Evolutionary conservation across 2,329 filamentous ascomycete genomes (phyloP).

Genomic region (Aspergillus brunneoviolaceus): DNA sequence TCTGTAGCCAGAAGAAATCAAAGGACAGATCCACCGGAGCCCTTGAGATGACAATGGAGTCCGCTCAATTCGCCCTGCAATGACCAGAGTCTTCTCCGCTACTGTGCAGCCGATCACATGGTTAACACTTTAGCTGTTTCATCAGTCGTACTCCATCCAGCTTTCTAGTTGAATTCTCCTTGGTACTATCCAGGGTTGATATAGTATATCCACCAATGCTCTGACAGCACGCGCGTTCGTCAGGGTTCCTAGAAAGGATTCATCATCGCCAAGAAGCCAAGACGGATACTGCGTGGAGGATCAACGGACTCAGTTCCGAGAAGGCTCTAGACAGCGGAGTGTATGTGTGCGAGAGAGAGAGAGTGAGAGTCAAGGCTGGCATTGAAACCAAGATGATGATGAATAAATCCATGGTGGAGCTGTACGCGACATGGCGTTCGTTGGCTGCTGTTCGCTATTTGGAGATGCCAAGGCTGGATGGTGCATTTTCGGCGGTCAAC

Average conservation of each 20-base stretch:
- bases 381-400: neutral
- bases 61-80: neutral
- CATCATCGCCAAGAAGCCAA: constrained; percentile 6
- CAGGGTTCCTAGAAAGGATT: constrained; percentile 5
- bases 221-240: neutral
- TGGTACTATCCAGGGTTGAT: neutral
- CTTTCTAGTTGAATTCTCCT: neutral
- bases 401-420: neutral
- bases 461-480: neutral
- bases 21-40: no score
- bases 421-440: neutral
- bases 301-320: neutral
- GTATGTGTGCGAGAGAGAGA: neutral
- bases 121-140: neutral
- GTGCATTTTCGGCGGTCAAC: neutral
- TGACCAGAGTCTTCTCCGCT: neutral
- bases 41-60: neutral
- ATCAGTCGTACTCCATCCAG: neutral
- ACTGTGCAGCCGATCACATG: neutral
- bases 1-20: no score
- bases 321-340: neutral
- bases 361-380: neutral
- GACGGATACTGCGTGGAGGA: neutral
- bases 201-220: neutral
- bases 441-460: neutral